Conservation (phyloP, 148 eudicot genomes). For the Suaeda aralocaspica region DNA sequence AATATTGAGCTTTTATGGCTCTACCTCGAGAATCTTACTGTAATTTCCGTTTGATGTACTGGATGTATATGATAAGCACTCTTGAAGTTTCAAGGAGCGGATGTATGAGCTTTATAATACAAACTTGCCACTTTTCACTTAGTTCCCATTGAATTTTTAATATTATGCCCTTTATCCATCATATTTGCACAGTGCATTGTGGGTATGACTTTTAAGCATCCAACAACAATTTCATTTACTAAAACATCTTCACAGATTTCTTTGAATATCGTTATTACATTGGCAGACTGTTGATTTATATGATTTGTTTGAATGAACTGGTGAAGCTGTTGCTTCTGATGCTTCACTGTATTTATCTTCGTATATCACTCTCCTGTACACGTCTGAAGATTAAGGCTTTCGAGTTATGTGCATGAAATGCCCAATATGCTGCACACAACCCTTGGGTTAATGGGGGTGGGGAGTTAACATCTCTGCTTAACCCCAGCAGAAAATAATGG, state of each 20-base stretch:
- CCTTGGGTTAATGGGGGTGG: background rate
- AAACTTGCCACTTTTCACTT: background rate
- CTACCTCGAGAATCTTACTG: background rate
- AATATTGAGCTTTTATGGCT: background rate
- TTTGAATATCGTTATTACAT: background rate
- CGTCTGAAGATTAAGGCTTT: background rate
- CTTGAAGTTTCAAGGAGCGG: slow-evolving; percentile 2
- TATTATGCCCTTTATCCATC: background rate
- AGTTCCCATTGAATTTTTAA: background rate
- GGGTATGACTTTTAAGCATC: background rate
- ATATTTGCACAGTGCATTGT: background rate
- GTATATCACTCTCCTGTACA: background rate
- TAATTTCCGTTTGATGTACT: slow-evolving; percentile 1
- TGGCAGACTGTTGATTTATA: background rate
- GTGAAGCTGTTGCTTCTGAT: background rate
- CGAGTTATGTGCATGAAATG: background rate
- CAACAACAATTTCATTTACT: background rate
- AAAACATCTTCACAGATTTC: background rate
- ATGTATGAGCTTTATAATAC: background rate
- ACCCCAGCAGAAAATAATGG: background rate
- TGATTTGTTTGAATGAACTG: background rate
- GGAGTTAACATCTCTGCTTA: background rate
- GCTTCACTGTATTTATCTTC: background rate
- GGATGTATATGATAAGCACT: background rate
- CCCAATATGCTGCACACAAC: background rate